Conservation (phyloP, 1,139 yeast genomes). For the Candida labiduridarum region DNA sequence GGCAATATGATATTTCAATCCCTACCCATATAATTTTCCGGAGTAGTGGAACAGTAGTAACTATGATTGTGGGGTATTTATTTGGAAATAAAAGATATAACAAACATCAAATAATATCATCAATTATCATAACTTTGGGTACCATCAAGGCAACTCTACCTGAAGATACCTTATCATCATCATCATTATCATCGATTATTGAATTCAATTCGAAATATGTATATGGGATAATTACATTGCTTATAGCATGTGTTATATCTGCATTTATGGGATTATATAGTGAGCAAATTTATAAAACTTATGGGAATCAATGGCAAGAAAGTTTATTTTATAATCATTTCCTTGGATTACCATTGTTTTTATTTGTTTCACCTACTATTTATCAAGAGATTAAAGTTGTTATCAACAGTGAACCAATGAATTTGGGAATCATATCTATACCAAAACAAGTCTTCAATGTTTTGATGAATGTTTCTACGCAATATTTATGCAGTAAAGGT, state of each 20-base stretch:
- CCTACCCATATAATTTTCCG: conserved; percentile 71
- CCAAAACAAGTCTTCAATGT: conserved; percentile 26
- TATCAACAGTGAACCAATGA: conserved; percentile 7
- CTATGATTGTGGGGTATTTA: conserved; percentile 58
- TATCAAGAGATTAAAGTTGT: conserved; percentile 19
- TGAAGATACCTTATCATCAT: neutral
- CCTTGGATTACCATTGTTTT: conserved; percentile 58
- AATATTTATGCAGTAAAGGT: conserved; percentile 66
- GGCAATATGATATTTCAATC: conserved; percentile 59
- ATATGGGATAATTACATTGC: conserved; percentile 47
- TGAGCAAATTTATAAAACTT: conserved; percentile 49
- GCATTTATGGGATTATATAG: conserved; percentile 59
- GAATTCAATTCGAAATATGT: conserved; percentile 20
- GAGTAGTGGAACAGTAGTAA: conserved; percentile 64
- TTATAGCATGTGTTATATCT: conserved; percentile 50
- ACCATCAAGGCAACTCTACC: conserved; percentile 53
- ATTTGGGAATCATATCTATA: conserved; percentile 1
- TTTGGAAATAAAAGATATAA: conserved; percentile 50
- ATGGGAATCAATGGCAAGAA: conserved; percentile 68
- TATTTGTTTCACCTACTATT: conserved; percentile 27
- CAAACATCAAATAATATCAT: conserved; percentile 38
- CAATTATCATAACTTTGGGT: conserved; percentile 57
- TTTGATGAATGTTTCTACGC: conserved; percentile 56
- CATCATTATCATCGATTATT: conserved; percentile 7
- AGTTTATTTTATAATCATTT: conserved; percentile 63